These are phyloP conservation scores for Curvularia eragrostidis DNA, from an alignment of 2,329 filamentous ascomycete species.

Conservation along the genomic window DNA sequence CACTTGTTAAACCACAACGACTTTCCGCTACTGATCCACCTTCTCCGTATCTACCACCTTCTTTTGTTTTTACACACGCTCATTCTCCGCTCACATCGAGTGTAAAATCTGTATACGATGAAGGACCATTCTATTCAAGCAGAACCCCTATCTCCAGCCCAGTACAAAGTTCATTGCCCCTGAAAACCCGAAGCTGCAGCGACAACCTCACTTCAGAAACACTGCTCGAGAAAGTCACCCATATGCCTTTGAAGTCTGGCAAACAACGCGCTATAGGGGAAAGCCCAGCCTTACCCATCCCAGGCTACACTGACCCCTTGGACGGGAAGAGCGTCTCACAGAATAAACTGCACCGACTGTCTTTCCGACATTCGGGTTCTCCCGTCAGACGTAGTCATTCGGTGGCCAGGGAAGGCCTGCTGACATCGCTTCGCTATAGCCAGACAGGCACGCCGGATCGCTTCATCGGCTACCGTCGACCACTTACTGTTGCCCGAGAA, in stretches of 20 bases:
- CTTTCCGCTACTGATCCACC: neutral
- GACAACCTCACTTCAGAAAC: constrained; percentile 18
- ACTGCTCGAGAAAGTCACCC: constrained; percentile 5
- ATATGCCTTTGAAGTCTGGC: neutral
- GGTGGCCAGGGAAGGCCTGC: constrained; percentile 32
- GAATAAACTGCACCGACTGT: constrained; percentile 19
- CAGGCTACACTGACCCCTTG: neutral
- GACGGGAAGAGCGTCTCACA: neutral
- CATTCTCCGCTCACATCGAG: constrained; percentile 13
- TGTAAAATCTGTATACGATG: neutral
- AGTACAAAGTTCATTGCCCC: neutral
- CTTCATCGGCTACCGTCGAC: constrained; percentile 61
- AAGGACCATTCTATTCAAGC: neutral
- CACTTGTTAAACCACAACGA: constrained; percentile 16
- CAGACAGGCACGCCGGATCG: constrained; percentile 59
- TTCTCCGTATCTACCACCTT: constrained; percentile 5
- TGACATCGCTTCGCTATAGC: constrained; percentile 26
- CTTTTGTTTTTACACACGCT: constrained; percentile 17
- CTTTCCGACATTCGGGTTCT: constrained; percentile 36
- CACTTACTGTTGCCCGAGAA: constrained; percentile 52
- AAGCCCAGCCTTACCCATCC: constrained; percentile 1
- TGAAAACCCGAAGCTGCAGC: constrained; percentile 4
- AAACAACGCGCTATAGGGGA: constrained; percentile 2
- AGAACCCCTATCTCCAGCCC: neutral
- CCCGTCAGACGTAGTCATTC: constrained; percentile 46